Base-by-base conservation (phyloP, 805 yeast species). In the Barnettozyma sucrosica region DNA sequence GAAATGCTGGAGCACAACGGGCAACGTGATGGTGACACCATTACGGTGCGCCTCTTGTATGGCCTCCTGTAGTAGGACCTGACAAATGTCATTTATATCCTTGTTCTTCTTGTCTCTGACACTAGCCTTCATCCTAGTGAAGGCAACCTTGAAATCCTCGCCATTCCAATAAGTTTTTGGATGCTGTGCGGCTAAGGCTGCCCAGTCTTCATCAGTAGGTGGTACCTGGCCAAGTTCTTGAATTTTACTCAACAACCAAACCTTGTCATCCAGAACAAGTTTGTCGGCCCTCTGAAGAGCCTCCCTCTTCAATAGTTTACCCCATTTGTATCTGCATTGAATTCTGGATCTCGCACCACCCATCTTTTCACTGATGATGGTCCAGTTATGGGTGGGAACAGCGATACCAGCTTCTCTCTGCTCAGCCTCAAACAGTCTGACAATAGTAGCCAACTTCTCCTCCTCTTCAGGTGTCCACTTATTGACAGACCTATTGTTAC, bases 311-410 rank as follows among this genome's bases (percentile, higher is more conserved):
- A 81, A 66, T 6, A 89, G 59, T 66, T 90, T 92, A 61, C 85
- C 85, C 97, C 97, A 92, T 63, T 92, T 92, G 66, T 92, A 92
- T 50, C 98, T 78, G 64, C 97, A 90, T 66, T 92, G 98, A 54
- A 92, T 90, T 56, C 98, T 75, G 1, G 96, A 85, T 52, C 98
- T 76, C 2, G 80, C 72, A 3, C 97, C 97, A 30, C 87, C 83
- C 95, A 92, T 89, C 43, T 77, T 71, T 62, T 92, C 98, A 59
- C 92, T 82, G 3, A 92, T 95, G 5, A 81, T 70, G 0, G 97
- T 90, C 97, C 98, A 92, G 63, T 92, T 92, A 47, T 90, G 80
- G 3, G 73, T 66, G 3, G 77, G 73, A 37, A 66, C 50, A 2
- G 55, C 56, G 13, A 37, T 36, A 6, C 56, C 53, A 6, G 43